phyloP scores from a whole-genome alignment of 345 rosid genomes.

The Eucalyptus pauciflora region DNA sequence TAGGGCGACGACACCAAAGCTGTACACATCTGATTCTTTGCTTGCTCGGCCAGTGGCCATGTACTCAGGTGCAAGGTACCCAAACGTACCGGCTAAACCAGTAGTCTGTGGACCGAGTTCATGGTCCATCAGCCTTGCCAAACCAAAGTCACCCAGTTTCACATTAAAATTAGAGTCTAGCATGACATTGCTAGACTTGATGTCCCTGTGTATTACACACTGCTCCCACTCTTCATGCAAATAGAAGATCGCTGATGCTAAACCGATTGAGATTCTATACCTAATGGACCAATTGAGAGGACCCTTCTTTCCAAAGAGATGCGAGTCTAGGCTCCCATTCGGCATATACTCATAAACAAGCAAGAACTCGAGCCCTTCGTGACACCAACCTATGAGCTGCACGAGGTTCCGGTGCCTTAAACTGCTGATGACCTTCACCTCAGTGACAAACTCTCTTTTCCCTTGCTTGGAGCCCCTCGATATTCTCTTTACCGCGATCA shows the following conservation, averaged over 20 bases:
- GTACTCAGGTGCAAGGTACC: conserved; percentile 51
- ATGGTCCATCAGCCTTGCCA: conserved; percentile 44
- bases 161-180: conserved; percentile 41
- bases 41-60: conserved; percentile 34
- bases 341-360: conserved; percentile 69
- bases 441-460: conserved; percentile 32
- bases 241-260: conserved; percentile 45
- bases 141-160: conserved; percentile 56
- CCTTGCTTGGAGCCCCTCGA: conserved; percentile 37
- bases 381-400: conserved; percentile 67
- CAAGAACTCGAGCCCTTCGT: conserved; percentile 43
- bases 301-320: conserved; percentile 24
- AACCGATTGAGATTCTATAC: conserved; percentile 23
- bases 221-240: conserved; percentile 66
- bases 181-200: conserved; percentile 55
- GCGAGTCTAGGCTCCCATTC: conserved; percentile 50
- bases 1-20: conserved; percentile 29
- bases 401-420: conserved; percentile 53
- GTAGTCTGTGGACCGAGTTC: conserved; percentile 33
- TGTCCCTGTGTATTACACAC: conserved; percentile 48
- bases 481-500: conserved; percentile 39
- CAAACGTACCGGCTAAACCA: conserved; percentile 44
- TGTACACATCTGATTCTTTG: conserved; percentile 34
- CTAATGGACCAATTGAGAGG: conserved; percentile 30
- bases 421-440: conserved; percentile 41